Base-by-base conservation (phyloP, 2,329 filamentous ascomycete genomes). In the Rosellinia necatrix region DNA sequence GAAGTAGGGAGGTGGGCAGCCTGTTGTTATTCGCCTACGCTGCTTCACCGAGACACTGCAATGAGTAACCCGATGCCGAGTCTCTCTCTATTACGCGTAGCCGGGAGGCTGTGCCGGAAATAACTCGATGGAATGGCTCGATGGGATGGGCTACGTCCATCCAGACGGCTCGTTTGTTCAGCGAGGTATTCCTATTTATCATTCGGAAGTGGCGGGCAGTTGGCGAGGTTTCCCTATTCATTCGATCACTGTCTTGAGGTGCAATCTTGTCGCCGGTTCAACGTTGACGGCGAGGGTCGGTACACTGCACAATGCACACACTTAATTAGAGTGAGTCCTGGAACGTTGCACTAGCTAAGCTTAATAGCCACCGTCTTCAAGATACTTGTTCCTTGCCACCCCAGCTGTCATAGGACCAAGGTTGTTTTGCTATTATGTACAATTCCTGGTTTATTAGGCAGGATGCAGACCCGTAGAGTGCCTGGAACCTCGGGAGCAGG, bases 11-110 rank as follows among this genome's bases (percentile, higher is more conserved):
- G 41, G 46, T 50, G 7, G 52, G 56, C 34, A 49, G 37, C 48
- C 43, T 46, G 49, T 40, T 15, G 22, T 41, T n/a, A 53, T 53
- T 49, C 41, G 58, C 47, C 53, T 38, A 22, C n/a, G 10, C 17
- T 13, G 34, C 40, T 49, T 59, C 59, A 61, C 59, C 59, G 59
- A 61, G 46, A 59, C 56, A 44, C 58, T 55, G 43, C 30, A 61
- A 61, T n/a, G 40, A 56, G 59, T 61, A 61, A 53, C 34, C 56
- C 59, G 56, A 32, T 32, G 15, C 32, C 51, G 15, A 38, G 21
- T 7, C 17, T 25, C 15, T 40, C 35, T 24, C 32, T 25, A 19
- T 35, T 52, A 47, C 35, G 32, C 37, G 50, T 58, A 46, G 40
- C 44, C 15, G 5, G 17, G 40, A 37, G 46, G 55, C 50, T 50